Base-by-base conservation (phyloP, 1,284 basidiomycete species). In the Ceraceosorus guamensis region DNA sequence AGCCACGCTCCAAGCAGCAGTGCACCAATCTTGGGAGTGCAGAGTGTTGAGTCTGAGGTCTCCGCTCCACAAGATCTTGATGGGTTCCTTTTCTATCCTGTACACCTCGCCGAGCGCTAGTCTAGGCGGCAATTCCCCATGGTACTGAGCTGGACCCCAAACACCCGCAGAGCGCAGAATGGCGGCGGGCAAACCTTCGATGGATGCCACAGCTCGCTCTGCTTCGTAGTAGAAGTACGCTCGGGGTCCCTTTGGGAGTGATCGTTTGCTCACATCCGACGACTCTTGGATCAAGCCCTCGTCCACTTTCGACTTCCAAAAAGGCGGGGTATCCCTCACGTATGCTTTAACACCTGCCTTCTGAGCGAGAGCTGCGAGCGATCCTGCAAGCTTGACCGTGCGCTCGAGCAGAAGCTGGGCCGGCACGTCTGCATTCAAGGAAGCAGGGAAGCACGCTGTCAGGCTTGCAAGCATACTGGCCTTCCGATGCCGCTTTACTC, bases 181-280 rank as follows among this genome's bases (percentile, higher is more conserved):
- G 51, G 62, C 67, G 6, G 66, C 55, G 4, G 59, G 59, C n/a
- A 68, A 56, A 30, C 51, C 48, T 5, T 50, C 51, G 2, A 62
- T 57, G 39, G 52, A 59, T 6, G 67, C 67, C 33, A 53, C 66
- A 10, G 66, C 66, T 11, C 67, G 55, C 49, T 67, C 66, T 11
- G 66, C 63, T 41, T 70, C 67, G 46, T 68, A 66, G 57, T 58
- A 70, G 63, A 64, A 70, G 49, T 64, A 66, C 4, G 60, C 52
- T 31, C 62, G 55, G 1, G 55, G 33, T 4, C 50, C 48, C 30
- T 62, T 63, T 11, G 63, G 60, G 39, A 60, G 37, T 6, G 47
- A 52, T 14, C 48, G 46, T 24, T 41, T 46, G 24, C 39, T 39
- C 35, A 53, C 46, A 33, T 50, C 32, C 39, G 39, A 11, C 6